A percentile compares a stretch with the other conserved stretches of the same genome.
These are phyloP conservation scores for Grammothele lineata DNA, from an alignment of 768 basidiomycete genomes.

Conservation along the genomic window DNA sequence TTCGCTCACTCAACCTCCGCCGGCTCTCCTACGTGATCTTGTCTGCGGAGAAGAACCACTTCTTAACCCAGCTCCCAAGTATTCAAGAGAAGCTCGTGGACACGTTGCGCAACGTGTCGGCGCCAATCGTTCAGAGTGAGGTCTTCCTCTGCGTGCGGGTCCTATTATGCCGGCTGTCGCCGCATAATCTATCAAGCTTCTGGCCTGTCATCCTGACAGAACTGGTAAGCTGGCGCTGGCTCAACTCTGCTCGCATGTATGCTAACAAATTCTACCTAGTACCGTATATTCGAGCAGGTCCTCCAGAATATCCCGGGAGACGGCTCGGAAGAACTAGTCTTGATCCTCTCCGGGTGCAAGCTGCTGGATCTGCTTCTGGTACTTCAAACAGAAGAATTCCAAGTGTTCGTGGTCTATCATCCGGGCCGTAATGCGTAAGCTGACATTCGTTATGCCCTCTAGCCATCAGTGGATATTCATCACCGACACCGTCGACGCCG, in stretches of 20 bases:
- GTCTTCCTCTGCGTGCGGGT: constrained; percentile 93
- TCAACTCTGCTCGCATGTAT: no score
- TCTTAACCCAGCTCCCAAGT: constrained; percentile 80
- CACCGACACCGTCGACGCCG: constrained; percentile 94
- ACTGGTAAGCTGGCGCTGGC: constrained; percentile 43
- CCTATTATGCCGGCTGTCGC: constrained; percentile 82
- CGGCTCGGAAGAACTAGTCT: constrained; percentile 77
- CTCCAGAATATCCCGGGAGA: constrained; percentile 70
- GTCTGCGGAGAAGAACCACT: constrained; percentile 86
- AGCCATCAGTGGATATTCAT: constrained; percentile 99
- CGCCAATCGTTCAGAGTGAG: constrained; percentile 87
- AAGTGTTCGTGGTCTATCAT: constrained; percentile 56
- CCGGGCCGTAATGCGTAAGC: background rate
- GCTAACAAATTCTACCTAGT: no score
- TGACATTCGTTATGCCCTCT: background rate
- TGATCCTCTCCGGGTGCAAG: constrained; percentile 88
- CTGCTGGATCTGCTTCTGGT: constrained; percentile 90
- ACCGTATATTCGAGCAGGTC: constrained; percentile 84
- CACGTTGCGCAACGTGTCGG: constrained; percentile 71
- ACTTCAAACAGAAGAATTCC: constrained; percentile 95
- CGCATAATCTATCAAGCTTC: constrained; percentile 90
- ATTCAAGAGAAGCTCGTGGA: constrained; percentile 99
- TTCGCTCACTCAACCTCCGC: constrained; percentile 82
- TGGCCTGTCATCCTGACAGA: constrained; percentile 97
- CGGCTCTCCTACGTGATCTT: constrained; percentile 86